Conservation (phyloP, 1,284 basidiomycete genomes). For the Trametes versicolor region DNA sequence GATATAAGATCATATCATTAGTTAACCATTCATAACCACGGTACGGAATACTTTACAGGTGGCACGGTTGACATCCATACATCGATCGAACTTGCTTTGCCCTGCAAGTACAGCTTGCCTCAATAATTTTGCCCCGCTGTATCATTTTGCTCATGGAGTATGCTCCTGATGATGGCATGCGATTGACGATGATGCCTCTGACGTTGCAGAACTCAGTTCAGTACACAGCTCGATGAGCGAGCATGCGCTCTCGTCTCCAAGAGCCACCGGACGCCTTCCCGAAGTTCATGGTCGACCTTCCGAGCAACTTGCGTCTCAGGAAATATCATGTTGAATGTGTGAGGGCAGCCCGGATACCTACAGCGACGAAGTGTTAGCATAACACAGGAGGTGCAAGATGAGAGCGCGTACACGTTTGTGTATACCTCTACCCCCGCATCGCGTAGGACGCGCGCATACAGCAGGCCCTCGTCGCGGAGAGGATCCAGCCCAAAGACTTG, state of each 20-base stretch:
- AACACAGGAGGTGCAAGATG: too few relatives aligned
- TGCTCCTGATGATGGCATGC: too few relatives aligned
- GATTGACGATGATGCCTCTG: too few relatives aligned
- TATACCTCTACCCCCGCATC: conserved; percentile 12
- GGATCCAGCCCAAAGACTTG: conserved; percentile 37
- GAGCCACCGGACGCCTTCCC: conserved; percentile 13
- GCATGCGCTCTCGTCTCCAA: background rate
- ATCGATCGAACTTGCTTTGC: too few relatives aligned
- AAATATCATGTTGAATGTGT: conserved; percentile 22
- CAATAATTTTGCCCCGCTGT: too few relatives aligned
- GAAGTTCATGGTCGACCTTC: conserved; percentile 9
- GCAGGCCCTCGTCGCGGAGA: conserved; percentile 38
- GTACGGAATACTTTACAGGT: too few relatives aligned
- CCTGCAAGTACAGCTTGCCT: too few relatives aligned
- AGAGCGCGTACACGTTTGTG: conserved; percentile 10
- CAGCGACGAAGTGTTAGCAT: background rate
- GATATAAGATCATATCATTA: too few relatives aligned
- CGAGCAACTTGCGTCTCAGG: conserved; percentile 11
- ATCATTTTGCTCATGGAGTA: too few relatives aligned
- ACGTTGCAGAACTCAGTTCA: background rate
- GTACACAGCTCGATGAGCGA: background rate
- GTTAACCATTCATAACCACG: too few relatives aligned
- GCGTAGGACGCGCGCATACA: conserved; percentile 31
- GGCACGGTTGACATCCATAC: too few relatives aligned
- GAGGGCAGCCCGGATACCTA: conserved; percentile 26